Conservation (phyloP, 73 alveolate genomes). For the Paramecium pentaurelia region DNA sequence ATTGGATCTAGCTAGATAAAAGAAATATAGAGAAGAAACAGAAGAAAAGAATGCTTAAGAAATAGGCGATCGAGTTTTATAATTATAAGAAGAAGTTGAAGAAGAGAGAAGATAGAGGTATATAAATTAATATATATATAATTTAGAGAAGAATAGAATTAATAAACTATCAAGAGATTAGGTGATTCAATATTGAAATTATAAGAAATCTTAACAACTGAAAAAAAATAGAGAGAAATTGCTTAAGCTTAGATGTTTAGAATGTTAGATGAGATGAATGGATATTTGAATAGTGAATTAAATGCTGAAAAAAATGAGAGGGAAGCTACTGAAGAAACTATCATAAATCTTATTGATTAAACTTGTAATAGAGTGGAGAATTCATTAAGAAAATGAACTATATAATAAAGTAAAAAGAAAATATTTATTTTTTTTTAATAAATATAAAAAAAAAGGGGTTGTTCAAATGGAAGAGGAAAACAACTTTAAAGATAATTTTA, state of each 20-base stretch:
- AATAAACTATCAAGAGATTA: constrained; percentile 55
- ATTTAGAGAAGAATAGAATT: constrained; percentile 66
- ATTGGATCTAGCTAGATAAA: constrained; percentile 78
- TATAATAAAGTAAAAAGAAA: not conserved
- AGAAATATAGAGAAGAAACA: constrained; percentile 72
- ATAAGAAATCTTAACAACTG: constrained; percentile 67
- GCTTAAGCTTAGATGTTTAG: constrained; percentile 70
- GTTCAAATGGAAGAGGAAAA: not conserved
- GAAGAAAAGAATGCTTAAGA: constrained; percentile 57
- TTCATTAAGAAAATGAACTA: constrained; percentile 55
- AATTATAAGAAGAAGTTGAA: constrained; percentile 56
- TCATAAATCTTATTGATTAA: constrained; percentile 71
- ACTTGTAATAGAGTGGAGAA: constrained; percentile 82
- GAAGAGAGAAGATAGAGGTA: constrained; percentile 58
- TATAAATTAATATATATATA: not conserved
- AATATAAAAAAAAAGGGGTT: not conserved
- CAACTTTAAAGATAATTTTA: not conserved
- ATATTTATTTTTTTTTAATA: not conserved
- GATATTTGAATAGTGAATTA: constrained; percentile 65
- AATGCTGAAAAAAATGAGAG: constrained; percentile 68
- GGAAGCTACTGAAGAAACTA: constrained; percentile 73
- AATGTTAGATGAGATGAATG: constrained; percentile 75
- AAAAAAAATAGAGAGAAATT: constrained; percentile 72
- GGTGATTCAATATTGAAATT: constrained; percentile 72
- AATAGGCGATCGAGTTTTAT: not conserved